Evolutionary conservation across 2,329 filamentous ascomycete species (phyloP).

Genomic region (Cephalotrichum gorgonifer): DNA sequence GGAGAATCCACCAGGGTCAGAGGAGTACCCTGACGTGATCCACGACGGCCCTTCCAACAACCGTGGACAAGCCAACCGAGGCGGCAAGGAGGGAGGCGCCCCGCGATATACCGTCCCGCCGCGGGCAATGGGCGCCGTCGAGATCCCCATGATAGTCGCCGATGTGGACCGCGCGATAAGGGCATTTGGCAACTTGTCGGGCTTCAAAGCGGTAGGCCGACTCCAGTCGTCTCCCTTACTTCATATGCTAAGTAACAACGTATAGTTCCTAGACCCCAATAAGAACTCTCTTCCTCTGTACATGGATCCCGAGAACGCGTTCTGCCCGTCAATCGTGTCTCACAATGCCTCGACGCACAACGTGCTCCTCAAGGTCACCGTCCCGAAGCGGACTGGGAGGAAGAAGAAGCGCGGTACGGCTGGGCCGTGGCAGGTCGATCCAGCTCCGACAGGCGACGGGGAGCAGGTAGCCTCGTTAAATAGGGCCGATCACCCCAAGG

Average conservation of each 20-base stretch:
- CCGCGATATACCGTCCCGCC: constrained; percentile 17
- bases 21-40: neutral
- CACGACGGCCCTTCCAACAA: neutral
- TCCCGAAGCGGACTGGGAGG: constrained; percentile 78
- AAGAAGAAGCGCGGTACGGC: constrained; percentile 73
- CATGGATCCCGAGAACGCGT: constrained; percentile 68
- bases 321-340: constrained; percentile 69
- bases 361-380: constrained; percentile 72
- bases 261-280: constrained; percentile 34
- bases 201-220: constrained; percentile 25
- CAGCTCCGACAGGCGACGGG: constrained; percentile 8
- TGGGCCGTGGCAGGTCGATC: constrained; percentile 47
- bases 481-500: constrained; percentile 39
- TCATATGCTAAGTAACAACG: neutral
- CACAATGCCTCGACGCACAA: constrained; percentile 70
- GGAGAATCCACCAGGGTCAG: too few relatives aligned
- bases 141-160: constrained; percentile 31
- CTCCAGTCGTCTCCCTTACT: neutral
- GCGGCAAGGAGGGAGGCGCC: constrained; percentile 1
- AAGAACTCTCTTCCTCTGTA: constrained; percentile 55
- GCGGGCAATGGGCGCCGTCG: constrained; percentile 26
- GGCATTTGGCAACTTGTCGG: constrained; percentile 28
- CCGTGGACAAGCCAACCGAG: neutral
- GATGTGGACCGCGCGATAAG: constrained; percentile 30
- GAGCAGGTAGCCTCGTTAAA: constrained; percentile 29